phyloP scores from a whole-genome alignment of 2,329 filamentous ascomycete species.

The Colletotrichum somersetense region DNA sequence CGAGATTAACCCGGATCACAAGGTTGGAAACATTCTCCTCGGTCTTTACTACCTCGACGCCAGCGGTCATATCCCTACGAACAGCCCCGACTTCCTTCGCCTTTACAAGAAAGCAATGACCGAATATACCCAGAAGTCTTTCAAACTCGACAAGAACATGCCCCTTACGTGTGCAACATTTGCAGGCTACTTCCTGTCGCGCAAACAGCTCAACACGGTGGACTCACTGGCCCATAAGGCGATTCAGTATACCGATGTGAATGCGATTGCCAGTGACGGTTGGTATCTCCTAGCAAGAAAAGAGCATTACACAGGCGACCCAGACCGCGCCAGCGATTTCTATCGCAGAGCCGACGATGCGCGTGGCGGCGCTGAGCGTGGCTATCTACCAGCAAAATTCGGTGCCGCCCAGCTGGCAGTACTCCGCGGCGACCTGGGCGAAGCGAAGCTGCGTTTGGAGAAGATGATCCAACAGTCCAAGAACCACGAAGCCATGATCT shows the following conservation, averaged over 20 bases:
- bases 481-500: slow-evolving; percentile 87
- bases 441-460: slow-evolving; percentile 92
- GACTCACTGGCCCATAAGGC: slow-evolving; percentile 91
- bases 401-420: slow-evolving; percentile 92
- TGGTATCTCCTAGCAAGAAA: slow-evolving; percentile 96
- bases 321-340: slow-evolving; percentile 82
- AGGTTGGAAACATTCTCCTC: slow-evolving; percentile 89
- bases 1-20: slow-evolving; percentile 85
- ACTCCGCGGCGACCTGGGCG: slow-evolving; percentile 84
- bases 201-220: slow-evolving; percentile 83
- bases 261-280: slow-evolving; percentile 95
- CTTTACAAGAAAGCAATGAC: slow-evolving; percentile 96
- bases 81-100: slow-evolving; percentile 84
- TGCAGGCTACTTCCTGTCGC: slow-evolving; percentile 87
- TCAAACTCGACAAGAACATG: slow-evolving; percentile 92
- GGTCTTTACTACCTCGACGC: slow-evolving; percentile 91
- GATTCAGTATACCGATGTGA: slow-evolving; percentile 95
- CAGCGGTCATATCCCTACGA: slow-evolving; percentile 84
- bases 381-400: slow-evolving; percentile 94
- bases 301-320: slow-evolving; percentile 85
- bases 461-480: slow-evolving; percentile 92
- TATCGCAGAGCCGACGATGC: slow-evolving; percentile 93
- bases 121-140: slow-evolving; percentile 91
- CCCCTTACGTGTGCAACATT: slow-evolving; percentile 93
- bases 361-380: slow-evolving; percentile 88